These are phyloP conservation scores for Neurospora sp. DNA, from an alignment of 495 filamentous ascomycete genomes.

Conservation along the genomic window DNA sequence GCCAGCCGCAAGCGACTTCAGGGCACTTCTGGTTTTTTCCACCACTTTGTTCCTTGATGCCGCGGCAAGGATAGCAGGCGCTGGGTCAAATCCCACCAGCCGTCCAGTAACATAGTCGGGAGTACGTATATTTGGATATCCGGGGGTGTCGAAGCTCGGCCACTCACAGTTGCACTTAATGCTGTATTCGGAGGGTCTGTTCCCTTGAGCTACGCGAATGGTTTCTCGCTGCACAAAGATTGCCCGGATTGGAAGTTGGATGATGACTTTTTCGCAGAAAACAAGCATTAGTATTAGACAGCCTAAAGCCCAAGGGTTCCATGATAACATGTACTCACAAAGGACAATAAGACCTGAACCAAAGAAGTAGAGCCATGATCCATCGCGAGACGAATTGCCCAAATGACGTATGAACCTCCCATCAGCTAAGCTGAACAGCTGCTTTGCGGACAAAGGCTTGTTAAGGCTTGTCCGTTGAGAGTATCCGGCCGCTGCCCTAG, in stretches of 20 bases:
- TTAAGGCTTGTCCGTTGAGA: not conserved
- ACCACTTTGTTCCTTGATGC: not conserved
- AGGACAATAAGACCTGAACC: not conserved
- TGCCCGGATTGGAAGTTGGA: not conserved
- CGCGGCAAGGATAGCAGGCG: not conserved
- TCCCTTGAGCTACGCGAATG: not conserved
- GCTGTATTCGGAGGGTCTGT: not conserved
- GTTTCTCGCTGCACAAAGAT: not conserved
- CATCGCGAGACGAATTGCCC: not conserved
- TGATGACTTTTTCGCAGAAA: not conserved
- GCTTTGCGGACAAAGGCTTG: not conserved
- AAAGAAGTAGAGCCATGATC: not conserved
- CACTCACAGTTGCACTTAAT: not conserved
- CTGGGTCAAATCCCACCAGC: not conserved
- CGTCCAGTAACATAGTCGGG: not conserved
- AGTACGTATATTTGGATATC: not conserved
- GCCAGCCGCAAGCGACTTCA: not conserved
- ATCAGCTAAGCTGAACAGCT: constrained; percentile 1
- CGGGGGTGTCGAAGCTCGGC: not conserved
- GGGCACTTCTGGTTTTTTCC: not conserved
- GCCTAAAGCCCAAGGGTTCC: not conserved
- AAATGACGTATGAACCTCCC: not conserved
- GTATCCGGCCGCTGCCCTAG: constrained; percentile 1
- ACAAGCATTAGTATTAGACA: not conserved
- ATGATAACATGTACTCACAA: not conserved